Evolutionary conservation across 176 grass and related monocot species (phyloP), one percentile per base, ranked within the genome.

Genomic region (Calamus simplicifolius): DNA sequence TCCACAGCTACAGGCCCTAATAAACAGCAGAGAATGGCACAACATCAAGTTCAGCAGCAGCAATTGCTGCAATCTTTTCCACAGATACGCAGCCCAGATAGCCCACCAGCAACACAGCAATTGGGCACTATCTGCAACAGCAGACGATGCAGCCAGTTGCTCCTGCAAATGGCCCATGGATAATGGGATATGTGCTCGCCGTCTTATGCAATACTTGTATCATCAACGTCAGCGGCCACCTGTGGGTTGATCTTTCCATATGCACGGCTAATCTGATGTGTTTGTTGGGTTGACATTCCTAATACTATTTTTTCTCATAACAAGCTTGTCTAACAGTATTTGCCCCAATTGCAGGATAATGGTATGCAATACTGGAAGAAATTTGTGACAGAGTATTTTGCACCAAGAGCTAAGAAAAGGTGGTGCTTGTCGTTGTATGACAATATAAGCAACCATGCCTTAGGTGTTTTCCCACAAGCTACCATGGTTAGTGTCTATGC

Each of bases 361-460:
- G 68, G 81, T 26, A 92, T 98, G 72, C 71, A 75, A 63, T 93
- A 93, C 57, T 98, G 88, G 94, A 92, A 81, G 72, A 98, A 98
- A 59, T 78, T 98, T 69, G 80, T 98, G 50, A 73, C 83, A 19
- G 88, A 98, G 63, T 98, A 93, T 88, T 98, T 89, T 79, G 81
- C 94, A 29, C 88, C 84, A 58, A 49, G 56, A 50, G 67, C 94
- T 75, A 88, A 79, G 86, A 89, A 98, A 80, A 85, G 94, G 54
- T 98, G 88, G 88, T 98, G 88, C 51, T 81, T 93, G 23, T 93
- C 94, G 15, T 73, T 86, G 51, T 92, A 98, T 83, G 88, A 98
- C 18, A 92, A 85, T 61, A 79, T 75, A 75, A 79, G 88, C 55
- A 86, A 67, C 25, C 73, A 81, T 81, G 31, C 84, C 31, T 87